Percentiles rank a stretch among this genome's conserved stretches.
Conservation (phyloP, 805 yeast species). For the Starmerella apis region DNA sequence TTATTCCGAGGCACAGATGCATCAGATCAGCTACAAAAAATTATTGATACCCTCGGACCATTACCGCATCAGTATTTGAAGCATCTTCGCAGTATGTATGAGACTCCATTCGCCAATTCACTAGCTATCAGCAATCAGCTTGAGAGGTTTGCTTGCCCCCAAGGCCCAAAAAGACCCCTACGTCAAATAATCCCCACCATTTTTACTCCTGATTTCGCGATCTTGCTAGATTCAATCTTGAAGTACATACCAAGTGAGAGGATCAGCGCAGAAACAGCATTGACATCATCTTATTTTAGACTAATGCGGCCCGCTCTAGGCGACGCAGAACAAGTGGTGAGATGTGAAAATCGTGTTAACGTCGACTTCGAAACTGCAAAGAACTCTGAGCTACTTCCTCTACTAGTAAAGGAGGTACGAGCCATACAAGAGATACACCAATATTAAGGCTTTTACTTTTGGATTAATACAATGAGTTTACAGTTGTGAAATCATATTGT, state of each 20-base stretch:
- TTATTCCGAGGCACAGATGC: constrained; percentile 68
- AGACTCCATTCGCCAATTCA: background rate
- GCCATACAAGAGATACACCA: background rate
- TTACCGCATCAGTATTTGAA: constrained; percentile 37
- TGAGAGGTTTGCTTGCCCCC: background rate
- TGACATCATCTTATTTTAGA: constrained; percentile 47
- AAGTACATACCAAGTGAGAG: constrained; percentile 56
- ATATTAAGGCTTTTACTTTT: too few species aligned
- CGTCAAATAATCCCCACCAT: constrained; percentile 11
- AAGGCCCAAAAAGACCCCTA: constrained; percentile 5
- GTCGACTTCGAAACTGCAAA: constrained; percentile 10
- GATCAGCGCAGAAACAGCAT: constrained; percentile 44
- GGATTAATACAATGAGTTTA: too few species aligned
- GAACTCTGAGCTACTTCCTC: background rate
- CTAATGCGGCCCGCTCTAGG: constrained; percentile 40
- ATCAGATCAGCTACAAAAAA: constrained; percentile 58
- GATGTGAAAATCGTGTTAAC: constrained; percentile 7
- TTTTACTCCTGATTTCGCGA: constrained; percentile 18
- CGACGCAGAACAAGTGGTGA: background rate
- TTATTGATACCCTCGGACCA: constrained; percentile 58
- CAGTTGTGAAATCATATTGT: too few species aligned
- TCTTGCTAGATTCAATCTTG: constrained; percentile 46
- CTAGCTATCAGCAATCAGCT: background rate
- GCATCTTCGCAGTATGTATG: too few species aligned
- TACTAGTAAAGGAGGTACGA: background rate